Conservation (phyloP, 2,329 filamentous ascomycete species). For the Neofusicoccum parvum region DNA sequence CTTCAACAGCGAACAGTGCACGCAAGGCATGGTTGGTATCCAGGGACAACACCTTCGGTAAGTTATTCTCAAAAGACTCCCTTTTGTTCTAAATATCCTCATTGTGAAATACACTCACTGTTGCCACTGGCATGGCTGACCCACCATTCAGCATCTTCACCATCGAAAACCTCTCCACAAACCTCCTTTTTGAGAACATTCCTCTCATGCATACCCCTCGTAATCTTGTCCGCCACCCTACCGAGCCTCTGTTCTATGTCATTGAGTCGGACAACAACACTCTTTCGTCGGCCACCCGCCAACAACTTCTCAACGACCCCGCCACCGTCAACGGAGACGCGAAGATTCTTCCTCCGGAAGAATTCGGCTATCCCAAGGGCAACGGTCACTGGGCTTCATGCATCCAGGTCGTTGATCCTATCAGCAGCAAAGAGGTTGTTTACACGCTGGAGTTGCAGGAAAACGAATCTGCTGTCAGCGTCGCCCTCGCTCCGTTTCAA, state of each 20-base stretch:
- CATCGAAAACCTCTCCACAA: conserved; percentile 82
- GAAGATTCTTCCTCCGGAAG: conserved; percentile 70
- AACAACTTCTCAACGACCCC: conserved; percentile 73
- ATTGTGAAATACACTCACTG: too few relatives aligned
- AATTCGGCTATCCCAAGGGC: conserved; percentile 86
- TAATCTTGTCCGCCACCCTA: conserved; percentile 83
- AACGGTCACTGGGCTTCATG: conserved; percentile 93
- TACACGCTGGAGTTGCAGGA: conserved; percentile 80
- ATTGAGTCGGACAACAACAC: conserved; percentile 94
- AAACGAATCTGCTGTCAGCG: conserved; percentile 89
- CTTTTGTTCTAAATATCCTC: neutral
- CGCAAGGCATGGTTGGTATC: conserved; percentile 91
- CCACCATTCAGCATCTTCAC: conserved; percentile 75
- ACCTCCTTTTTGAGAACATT: conserved; percentile 83
- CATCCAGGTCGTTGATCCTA: conserved; percentile 86
- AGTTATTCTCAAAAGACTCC: conserved; percentile 39
- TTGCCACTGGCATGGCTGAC: neutral
- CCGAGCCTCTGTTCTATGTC: conserved; percentile 87
- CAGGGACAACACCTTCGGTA: conserved; percentile 87
- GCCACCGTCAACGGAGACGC: conserved; percentile 31
- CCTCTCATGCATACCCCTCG: conserved; percentile 88
- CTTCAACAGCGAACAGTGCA: conserved; percentile 92
- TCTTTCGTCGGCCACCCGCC: conserved; percentile 74
- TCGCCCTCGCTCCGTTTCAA: conserved; percentile 80
- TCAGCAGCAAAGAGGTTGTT: conserved; percentile 68